A percentile compares a stretch with the other conserved stretches of the same genome.
Evolutionary conservation across 176 grass and related monocot genomes (phyloP).

Genomic region (Musa beccarii): DNA sequence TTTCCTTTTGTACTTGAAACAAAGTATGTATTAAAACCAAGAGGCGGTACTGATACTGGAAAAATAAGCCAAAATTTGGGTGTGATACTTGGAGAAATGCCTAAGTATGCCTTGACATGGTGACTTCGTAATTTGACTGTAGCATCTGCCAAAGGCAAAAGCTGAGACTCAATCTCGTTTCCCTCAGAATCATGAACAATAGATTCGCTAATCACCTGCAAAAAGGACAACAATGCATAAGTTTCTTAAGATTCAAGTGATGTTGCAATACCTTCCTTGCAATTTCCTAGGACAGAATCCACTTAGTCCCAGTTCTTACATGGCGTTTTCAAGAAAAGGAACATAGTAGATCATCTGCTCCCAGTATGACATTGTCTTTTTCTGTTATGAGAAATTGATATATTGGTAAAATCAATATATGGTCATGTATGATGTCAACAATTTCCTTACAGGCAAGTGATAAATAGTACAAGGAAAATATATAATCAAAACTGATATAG

Average conservation of each 20-base stretch:
- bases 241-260: background rate
- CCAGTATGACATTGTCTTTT: background rate
- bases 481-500: background rate
- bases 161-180: conserved; percentile 79
- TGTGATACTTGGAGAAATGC: conserved; percentile 28
- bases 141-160: conserved; percentile 52
- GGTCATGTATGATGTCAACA: background rate
- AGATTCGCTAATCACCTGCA: conserved; percentile 66
- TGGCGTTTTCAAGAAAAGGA: background rate
- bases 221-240: background rate
- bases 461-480: background rate
- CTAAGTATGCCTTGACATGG: conserved; percentile 67
- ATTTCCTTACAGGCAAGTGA: background rate
- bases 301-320: background rate
- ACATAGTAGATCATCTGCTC: background rate
- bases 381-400: background rate
- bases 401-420: too few relatives aligned
- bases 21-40: conserved; percentile 92
- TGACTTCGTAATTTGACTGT: conserved; percentile 49
- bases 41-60: conserved; percentile 54
- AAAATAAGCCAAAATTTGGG: conserved; percentile 96
- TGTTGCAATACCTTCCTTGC: background rate
- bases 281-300: background rate
- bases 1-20: conserved; percentile 49
- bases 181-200: conserved; percentile 80